phyloP scores from a whole-genome alignment of 1,284 basidiomycete genomes.

The Heliocybe sulcata region DNA sequence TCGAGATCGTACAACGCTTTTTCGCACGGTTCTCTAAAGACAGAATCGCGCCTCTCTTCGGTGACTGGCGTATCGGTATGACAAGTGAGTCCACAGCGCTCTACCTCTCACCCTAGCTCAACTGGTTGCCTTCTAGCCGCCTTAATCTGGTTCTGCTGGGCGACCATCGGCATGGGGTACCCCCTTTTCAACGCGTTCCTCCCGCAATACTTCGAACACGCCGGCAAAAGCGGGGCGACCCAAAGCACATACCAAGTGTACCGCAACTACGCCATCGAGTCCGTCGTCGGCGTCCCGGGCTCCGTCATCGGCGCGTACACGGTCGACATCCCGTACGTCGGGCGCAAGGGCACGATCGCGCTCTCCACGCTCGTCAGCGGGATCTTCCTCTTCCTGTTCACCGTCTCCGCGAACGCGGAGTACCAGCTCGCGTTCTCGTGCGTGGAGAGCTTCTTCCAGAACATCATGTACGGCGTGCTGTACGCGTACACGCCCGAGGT shows the following conservation, averaged over 20 bases:
- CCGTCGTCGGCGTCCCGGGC: constrained; percentile 60
- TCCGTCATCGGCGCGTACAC: constrained; percentile 57
- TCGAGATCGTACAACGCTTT: constrained; percentile 52
- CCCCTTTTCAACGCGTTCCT: constrained; percentile 51
- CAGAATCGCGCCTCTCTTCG: constrained; percentile 28
- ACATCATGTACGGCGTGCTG: constrained; percentile 71
- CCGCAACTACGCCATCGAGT: constrained; percentile 54
- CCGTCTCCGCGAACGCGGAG: constrained; percentile 58
- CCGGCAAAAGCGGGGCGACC: constrained; percentile 15
- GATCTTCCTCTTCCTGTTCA: constrained; percentile 63
- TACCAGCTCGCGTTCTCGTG: constrained; percentile 66
- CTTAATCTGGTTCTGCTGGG: constrained; percentile 26
- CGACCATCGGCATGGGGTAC: constrained; percentile 53
- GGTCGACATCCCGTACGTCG: constrained; percentile 54
- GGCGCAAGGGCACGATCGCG: constrained; percentile 57
- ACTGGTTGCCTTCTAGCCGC: constrained; percentile 5
- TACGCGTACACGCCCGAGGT: constrained; percentile 67
- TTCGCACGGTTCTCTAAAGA: constrained; percentile 49
- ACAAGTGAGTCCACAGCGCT: constrained; percentile 40
- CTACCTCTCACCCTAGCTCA: constrained; percentile 43
- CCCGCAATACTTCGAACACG: constrained; percentile 37
- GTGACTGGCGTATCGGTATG: constrained; percentile 40
- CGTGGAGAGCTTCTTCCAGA: constrained; percentile 55
- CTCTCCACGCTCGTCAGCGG: constrained; percentile 51
- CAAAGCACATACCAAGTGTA: not conserved